Evolutionary conservation across 2,329 filamentous ascomycete species (phyloP), one percentile per base, ranked within the genome.

Genomic region (Dactylonectria macrodidyma): DNA sequence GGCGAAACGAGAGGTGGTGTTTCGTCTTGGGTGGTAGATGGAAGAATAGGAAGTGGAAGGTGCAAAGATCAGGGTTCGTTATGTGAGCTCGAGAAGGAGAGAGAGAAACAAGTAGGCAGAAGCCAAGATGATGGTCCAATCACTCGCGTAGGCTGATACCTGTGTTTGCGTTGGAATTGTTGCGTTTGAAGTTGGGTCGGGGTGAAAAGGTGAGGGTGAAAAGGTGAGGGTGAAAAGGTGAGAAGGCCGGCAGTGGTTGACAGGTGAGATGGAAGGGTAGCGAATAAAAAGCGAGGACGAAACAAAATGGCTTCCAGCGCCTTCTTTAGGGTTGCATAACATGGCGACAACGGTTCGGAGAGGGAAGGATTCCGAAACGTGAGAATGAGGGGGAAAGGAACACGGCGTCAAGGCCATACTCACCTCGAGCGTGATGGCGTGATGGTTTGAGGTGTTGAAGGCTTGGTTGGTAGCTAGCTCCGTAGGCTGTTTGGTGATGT

Each of bases 261-360:
- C 57, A 51, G 30, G 26, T 26, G 59, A 44, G 47, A 19, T 30
- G 26, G 7, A 30, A 30, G n/a, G 14, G 14, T 8, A 44, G 41
- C n/a, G 48, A 58, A 67, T 66, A 59, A 61, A 59, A 51, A 44
- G 26, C 26, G 59, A 44, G 47, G 33, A 66, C 33, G n/a, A 38
- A 54, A 54, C 24, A n/a, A 52, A 19, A 36, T 5, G n/a, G 19
- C 50, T 22, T 41, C 47, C 33, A 26, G 12, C 36, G 41, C 22
- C 54, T 44, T 61, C 26, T 24, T 46, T 6, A 34, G 38, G 30
- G 24, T 9, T 10, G 33, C n/a, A n/a, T 61, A 16, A 44, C 7
- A 19, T n/a, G n/a, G 33, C 6, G 36, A 51, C 8, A 36, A 52
- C 72, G 69, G 72, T 72, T 72, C 63, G 66, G 60, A 26, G 34